Evolutionary conservation across 352 stramenopile genomes (phyloP), one percentile per base, ranked within the genome.

Genomic region (Globisporangium perplexum): DNA sequence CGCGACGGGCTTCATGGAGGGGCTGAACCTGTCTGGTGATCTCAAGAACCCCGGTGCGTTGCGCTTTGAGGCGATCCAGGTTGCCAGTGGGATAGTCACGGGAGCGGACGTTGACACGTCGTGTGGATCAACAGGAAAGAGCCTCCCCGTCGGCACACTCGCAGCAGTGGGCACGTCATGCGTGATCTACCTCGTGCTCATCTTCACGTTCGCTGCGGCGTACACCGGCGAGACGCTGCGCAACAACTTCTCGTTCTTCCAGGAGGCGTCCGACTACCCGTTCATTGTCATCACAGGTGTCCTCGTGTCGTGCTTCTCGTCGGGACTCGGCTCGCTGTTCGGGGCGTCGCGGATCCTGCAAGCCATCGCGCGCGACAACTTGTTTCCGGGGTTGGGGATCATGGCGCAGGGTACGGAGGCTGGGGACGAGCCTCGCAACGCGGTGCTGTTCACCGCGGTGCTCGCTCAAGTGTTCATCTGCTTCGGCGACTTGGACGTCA

Each of bases 1-100:
- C 7, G 75, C 86, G 20, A 95, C 83, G 8, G 84, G 84, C 6
- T 89, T 92, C 52, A 91, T 91, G 79, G 83, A 89, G 60, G 83
- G 83, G 14, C 63, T 88, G 3, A 93, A 93, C 50, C 59, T 93
- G n/a, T 86, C 71, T 0, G 83, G 83, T 30, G 83, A 93, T 53
- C 57, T 93, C 17, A 77, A 86, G 47, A 71, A 90, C 57, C 78
- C 83, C 41, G 78, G 78, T 77, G 28, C 48, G 18, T 47, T 55
- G 22, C n/a, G 26, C 20, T 12, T 60, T 39, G 47, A 54, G 50
- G 41, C 18, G 23, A 22, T 12, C 14, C 1, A 4, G 12, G n/a
- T 28, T 5, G 36, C 14, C n/a, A n/a, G 14, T 7, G n/a, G 36
- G n/a, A 30, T 5, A 5, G 35, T 41, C 12, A 11, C 18, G 35